Conservation (phyloP, 495 filamentous ascomycete genomes). For the Penicillium nucicola region DNA sequence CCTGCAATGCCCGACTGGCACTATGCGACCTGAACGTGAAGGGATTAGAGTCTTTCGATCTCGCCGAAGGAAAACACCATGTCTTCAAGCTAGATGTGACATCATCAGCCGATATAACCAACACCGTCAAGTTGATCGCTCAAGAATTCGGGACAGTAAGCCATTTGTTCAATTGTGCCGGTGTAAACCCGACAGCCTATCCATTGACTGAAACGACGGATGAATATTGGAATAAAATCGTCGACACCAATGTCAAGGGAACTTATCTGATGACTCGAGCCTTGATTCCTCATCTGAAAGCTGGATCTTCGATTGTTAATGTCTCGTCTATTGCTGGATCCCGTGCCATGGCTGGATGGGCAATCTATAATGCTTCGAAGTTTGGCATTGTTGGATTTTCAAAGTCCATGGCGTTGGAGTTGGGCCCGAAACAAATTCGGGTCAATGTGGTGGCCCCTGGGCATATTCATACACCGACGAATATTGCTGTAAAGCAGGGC, state of each 20-base stretch:
- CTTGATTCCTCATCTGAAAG: constrained; percentile 4
- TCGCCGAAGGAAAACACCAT: constrained; percentile 15
- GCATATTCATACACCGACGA: constrained; percentile 36
- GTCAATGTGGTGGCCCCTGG: constrained; percentile 51
- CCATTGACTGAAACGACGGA: constrained; percentile 29
- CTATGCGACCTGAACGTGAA: constrained; percentile 42
- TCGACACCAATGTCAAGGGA: constrained; percentile 13
- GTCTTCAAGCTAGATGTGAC: constrained; percentile 36
- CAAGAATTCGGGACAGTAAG: constrained; percentile 31
- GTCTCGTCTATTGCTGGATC: constrained; percentile 44
- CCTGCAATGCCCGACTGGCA: constrained; percentile 40
- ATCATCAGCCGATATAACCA: constrained; percentile 7
- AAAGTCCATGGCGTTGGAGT: constrained; percentile 48
- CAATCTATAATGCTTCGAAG: constrained; percentile 48
- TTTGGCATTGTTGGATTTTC: constrained; percentile 48
- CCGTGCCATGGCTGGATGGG: constrained; percentile 28
- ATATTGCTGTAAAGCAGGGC: constrained; percentile 28
- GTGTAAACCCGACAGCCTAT: constrained; percentile 45
- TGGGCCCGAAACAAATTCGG: constrained; percentile 45
- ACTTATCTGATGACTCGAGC: constrained; percentile 13
- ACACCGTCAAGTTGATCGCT: constrained; percentile 27
- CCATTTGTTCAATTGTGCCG: constrained; percentile 53
- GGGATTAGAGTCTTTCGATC: constrained; percentile 22
- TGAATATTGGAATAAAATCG: constrained; percentile 7
- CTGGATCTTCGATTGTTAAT: constrained; percentile 34